Base-by-base conservation (phyloP, 768 basidiomycete genomes). In the Russula vinacea region DNA sequence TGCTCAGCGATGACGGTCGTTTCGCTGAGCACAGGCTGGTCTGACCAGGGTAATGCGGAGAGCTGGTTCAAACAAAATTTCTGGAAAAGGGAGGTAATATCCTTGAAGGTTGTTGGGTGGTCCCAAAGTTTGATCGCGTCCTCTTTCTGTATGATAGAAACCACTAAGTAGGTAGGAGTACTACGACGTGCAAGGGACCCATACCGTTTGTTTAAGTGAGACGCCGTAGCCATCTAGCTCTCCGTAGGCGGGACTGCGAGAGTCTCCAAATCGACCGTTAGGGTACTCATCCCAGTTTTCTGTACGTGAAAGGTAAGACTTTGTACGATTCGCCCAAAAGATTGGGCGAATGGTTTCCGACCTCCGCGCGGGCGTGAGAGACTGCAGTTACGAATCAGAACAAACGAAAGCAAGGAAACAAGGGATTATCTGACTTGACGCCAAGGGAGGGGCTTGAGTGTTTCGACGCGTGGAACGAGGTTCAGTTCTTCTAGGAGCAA, bases 241-340 rank as follows among this genome's bases (percentile, higher is more conserved):
- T 71, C 97, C 97, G 69, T 97, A 99, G 16, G 97, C 97, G 33
- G 97, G 97, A 81, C 90, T 93, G 62, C 97, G 85, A 8, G 95
- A 89, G 77, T 98, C 97, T 70, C 97, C 97, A 72, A 96, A 99
- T 69, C 97, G 92, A 60, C 97, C 97, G 74, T 99, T 99, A 56
- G 97, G 97, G 75, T 97, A 98, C 74, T 98, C 96, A 73, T 99
- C 97, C 97, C 97, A 99, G 72, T 97, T 92, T 73, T 97, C 94
- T 16, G 97, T 98, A 59, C 96, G 89, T 9, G 92, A 92, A 52
- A 98, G 80, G 74, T 98, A 98, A 1, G 94, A 97, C 72, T 94
- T 90, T 42, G 94, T 84, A 44, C 96, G 83, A 77, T 99, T 98
- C 14, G 97, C 94, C 95, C 96, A 98, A 80, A 98, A 98, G 72